These are phyloP conservation scores for Priceomyces castillae DNA, from an alignment of 805 yeast genomes.

Conservation along the genomic window DNA sequence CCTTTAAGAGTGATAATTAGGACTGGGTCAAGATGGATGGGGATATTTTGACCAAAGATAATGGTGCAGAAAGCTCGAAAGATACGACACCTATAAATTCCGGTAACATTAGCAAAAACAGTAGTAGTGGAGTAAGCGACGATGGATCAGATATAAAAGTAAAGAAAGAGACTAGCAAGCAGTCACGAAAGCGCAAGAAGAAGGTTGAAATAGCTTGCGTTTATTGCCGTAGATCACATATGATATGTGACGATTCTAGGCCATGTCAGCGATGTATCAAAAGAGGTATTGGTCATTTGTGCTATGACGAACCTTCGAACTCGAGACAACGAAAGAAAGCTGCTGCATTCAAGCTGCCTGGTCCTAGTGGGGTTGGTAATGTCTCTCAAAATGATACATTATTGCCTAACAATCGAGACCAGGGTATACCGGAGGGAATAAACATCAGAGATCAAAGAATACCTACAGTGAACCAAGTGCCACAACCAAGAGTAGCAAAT, in stretches of 20 bases:
- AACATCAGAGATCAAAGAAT: conserved; percentile 5
- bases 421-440: neutral
- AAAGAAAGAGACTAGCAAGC: conserved; percentile 4
- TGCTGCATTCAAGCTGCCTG: conserved; percentile 18
- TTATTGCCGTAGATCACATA: conserved; percentile 88
- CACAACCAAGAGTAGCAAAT: conserved; percentile 13
- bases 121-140: neutral
- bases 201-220: conserved; percentile 75
- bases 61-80: neutral
- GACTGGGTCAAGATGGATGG: neutral
- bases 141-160: conserved; percentile 2
- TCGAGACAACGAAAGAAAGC: conserved; percentile 41
- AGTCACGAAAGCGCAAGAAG: conserved; percentile 39
- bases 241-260: conserved; percentile 81
- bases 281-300: conserved; percentile 83
- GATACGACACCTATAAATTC: neutral
- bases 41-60: neutral
- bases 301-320: conserved; percentile 67
- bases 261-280: conserved; percentile 82
- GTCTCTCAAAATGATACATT: conserved; percentile 7
- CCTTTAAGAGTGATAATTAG: too few relatives aligned
- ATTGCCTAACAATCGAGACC: conserved; percentile 4
- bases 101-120: neutral
- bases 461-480: conserved; percentile 7
- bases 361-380: conserved; percentile 1